phyloP scores from a whole-genome alignment of 2,329 filamentous ascomycete species.

The Neurospora sp. region DNA sequence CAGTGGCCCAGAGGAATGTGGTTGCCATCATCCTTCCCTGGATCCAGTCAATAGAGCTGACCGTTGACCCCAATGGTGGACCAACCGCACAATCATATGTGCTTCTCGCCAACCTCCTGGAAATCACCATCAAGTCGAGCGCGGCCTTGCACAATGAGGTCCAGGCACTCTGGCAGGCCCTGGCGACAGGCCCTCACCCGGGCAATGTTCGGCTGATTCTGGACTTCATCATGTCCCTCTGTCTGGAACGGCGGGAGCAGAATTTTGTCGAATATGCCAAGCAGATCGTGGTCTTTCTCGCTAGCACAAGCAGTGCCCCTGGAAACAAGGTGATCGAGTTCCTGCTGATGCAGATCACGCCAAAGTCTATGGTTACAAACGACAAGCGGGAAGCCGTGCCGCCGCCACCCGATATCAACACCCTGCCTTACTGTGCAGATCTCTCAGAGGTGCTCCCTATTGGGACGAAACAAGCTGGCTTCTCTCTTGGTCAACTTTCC shows the following conservation, averaged over 20 bases:
- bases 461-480: constrained; percentile 83
- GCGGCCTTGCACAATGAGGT: constrained; percentile 89
- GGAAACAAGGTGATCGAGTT: constrained; percentile 93
- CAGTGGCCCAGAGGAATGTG: constrained; percentile 81
- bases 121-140: constrained; percentile 90
- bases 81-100: constrained; percentile 91
- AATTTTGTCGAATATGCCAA: constrained; percentile 98
- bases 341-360: constrained; percentile 78
- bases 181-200: constrained; percentile 83
- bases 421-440: constrained; percentile 83
- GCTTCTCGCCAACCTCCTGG: constrained; percentile 84
- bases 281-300: constrained; percentile 93
- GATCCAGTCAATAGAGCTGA: constrained; percentile 89
- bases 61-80: constrained; percentile 82
- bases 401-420: constrained; percentile 61
- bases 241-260: constrained; percentile 86
- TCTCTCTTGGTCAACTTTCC: constrained; percentile 86
- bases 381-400: constrained; percentile 64
- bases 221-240: constrained; percentile 92
- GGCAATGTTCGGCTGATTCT: constrained; percentile 91
- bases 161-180: constrained; percentile 91
- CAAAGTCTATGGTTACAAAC: constrained; percentile 93
- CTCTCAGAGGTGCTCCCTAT: constrained; percentile 68
- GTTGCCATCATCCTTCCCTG: constrained; percentile 91
- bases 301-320: constrained; percentile 61